Percentiles rank a stretch among this genome's conserved stretches.
Evolutionary conservation across 257 asterid genomes (phyloP).

Genomic region (Ehretia macrophylla): DNA sequence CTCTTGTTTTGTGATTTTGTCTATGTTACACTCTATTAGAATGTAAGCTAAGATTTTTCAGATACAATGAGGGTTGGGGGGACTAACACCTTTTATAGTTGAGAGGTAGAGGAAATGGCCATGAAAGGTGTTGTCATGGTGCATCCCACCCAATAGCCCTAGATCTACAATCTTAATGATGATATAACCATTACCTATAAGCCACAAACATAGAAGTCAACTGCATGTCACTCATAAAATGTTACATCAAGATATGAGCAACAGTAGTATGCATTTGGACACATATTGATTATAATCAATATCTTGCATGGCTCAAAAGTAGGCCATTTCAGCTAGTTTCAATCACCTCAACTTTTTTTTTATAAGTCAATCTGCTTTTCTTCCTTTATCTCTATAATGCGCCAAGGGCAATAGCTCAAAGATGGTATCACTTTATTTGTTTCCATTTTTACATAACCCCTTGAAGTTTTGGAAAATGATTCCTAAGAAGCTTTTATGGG

Average conservation of each 20-base stretch:
- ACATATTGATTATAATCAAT: neutral
- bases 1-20: no score
- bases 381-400: constrained; percentile 14
- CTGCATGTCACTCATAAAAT: constrained; percentile 33
- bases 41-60: constrained; percentile 15
- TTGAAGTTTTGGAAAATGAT: no score
- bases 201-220: constrained; percentile 63
- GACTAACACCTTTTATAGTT: constrained; percentile 29
- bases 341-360: neutral
- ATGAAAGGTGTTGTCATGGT: constrained; percentile 17
- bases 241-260: constrained; percentile 33
- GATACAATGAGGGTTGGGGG: constrained; percentile 27
- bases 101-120: constrained; percentile 16
- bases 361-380: constrained; percentile 42
- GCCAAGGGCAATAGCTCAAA: constrained; percentile 15
- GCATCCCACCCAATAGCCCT: constrained; percentile 40
- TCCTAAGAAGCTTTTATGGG: no score
- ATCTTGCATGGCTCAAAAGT: constrained; percentile 43
- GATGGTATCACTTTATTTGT: neutral
- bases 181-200: constrained; percentile 50
- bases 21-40: constrained; percentile 1
- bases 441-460: no score
- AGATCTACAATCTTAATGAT: constrained; percentile 42
- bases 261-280: constrained; percentile 36
- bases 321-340: constrained; percentile 8